phyloP scores from a whole-genome alignment of 2,329 filamentous ascomycete genomes.

The Colletotrichum sp. region DNA sequence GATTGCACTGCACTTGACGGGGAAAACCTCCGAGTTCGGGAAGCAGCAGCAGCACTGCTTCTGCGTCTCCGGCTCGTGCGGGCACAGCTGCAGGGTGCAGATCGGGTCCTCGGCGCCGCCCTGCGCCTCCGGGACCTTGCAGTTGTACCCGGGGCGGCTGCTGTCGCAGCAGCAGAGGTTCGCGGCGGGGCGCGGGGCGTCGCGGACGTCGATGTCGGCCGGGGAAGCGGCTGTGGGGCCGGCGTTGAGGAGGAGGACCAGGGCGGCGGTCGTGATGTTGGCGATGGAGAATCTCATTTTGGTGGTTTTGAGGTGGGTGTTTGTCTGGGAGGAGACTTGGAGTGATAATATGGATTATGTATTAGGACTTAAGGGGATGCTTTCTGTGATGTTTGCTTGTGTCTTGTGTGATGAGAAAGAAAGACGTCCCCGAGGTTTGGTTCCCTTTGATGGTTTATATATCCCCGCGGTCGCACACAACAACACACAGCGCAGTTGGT shows the following conservation, averaged over 20 bases:
- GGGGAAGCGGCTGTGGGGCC: conserved; percentile 24
- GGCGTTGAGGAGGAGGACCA: background rate
- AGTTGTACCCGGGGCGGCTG: conserved; percentile 7
- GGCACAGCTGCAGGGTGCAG: conserved; percentile 20
- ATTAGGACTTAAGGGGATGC: background rate
- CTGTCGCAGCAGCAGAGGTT: conserved; percentile 29
- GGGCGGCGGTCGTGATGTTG: conserved; percentile 24
- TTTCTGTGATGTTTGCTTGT: background rate
- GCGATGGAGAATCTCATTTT: conserved; percentile 18
- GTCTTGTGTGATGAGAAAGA: background rate
- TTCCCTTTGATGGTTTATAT: background rate
- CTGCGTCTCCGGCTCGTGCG: conserved; percentile 23
- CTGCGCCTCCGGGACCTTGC: conserved; percentile 8
- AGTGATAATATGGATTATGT: background rate
- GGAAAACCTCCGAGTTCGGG: background rate
- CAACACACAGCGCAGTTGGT: background rate
- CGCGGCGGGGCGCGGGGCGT: background rate
- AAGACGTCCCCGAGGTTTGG: background rate
- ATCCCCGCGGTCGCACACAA: background rate
- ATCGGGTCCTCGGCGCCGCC: background rate
- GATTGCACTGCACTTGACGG: background rate
- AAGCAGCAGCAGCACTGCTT: conserved; percentile 26
- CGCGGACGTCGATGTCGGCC: conserved; percentile 18
- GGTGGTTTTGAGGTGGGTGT: background rate
- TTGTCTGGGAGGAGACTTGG: background rate